Conservation (phyloP, 1,139 yeast genomes). For the Eremothecium sinecaudum region DNA sequence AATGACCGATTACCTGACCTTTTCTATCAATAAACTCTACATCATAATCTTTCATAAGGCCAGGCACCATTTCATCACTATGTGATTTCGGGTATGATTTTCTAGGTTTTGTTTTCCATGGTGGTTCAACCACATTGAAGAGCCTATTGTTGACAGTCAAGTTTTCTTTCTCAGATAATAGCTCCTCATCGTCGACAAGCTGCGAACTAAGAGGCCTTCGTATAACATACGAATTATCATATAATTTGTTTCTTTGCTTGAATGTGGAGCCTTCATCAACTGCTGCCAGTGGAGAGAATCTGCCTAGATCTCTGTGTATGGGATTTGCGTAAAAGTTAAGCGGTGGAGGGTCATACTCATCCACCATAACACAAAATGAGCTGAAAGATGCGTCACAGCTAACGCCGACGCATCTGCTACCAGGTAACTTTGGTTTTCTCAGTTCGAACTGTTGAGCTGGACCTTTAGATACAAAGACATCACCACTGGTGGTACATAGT, state of each 20-base stretch:
- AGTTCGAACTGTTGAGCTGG: constrained; percentile 13
- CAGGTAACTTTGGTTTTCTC: constrained; percentile 18
- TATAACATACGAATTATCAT: no score
- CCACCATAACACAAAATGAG: constrained; percentile 61
- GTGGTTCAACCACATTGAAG: no score
- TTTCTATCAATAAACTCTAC: constrained; percentile 13
- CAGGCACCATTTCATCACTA: no score
- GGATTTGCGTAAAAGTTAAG: neutral
- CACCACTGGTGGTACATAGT: constrained; percentile 59
- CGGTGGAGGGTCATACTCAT: constrained; percentile 47
- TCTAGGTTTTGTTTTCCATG: no score
- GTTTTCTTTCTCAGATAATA: no score
- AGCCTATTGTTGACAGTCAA: no score
- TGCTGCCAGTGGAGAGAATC: neutral
- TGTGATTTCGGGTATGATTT: no score
- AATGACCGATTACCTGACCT: constrained; percentile 11
- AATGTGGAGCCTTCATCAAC: no score
- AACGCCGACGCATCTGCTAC: constrained; percentile 38
- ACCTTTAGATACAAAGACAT: constrained; percentile 38
- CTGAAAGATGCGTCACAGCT: constrained; percentile 57
- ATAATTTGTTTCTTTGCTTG: no score
- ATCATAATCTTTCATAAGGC: no score
- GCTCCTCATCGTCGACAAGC: no score
- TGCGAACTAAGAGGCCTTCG: no score
- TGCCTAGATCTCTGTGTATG: neutral